phyloP scores from a whole-genome alignment of 1,139 yeast genomes.

The Pichia norvegensis region DNA sequence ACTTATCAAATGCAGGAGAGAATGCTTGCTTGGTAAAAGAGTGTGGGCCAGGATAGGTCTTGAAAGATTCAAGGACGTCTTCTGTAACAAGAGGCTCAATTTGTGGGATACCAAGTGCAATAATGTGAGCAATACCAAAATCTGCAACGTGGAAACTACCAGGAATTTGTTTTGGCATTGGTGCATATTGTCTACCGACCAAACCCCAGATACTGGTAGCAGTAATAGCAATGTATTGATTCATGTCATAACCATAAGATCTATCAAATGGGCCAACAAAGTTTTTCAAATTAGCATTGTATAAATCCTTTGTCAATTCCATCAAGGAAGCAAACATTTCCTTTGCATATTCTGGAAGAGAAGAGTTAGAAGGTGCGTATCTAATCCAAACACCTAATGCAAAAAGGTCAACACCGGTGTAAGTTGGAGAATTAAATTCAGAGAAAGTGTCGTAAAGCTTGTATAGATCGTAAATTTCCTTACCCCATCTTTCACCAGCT shows the following conservation, averaged over 20 bases:
- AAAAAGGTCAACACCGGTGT: conserved; percentile 6
- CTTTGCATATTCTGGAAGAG: conserved; percentile 2
- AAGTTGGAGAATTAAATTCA: conserved; percentile 6
- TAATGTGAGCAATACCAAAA: conserved; percentile 2
- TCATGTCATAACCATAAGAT: conserved; percentile 6
- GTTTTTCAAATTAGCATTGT: conserved; percentile 4
- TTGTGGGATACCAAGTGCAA: conserved; percentile 5
- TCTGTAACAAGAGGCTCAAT: conserved; percentile 1
- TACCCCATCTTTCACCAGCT: conserved; percentile 5
- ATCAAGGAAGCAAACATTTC: conserved; percentile 2
- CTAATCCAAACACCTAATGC: conserved; percentile 5
- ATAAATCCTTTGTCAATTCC: conserved; percentile 1
- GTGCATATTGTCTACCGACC: conserved; percentile 5
- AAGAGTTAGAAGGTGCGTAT: conserved; percentile 3
- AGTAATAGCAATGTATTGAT: conserved; percentile 3
- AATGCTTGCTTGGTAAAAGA: conserved; percentile 2
- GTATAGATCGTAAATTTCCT: conserved; percentile 3
- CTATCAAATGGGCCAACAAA: conserved; percentile 7
- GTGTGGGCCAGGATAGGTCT: conserved; percentile 3
- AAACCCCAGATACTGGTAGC: conserved; percentile 5
- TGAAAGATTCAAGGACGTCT: conserved; percentile 2
- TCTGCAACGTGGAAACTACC: conserved; percentile 5
- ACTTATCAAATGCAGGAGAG: conserved; percentile 4
- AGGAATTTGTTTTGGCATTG: conserved; percentile 4
- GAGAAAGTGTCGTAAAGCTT: conserved; percentile 1